phyloP scores from a whole-genome alignment of 164 flowering plant species.

The Echeveria elegans region DNA sequence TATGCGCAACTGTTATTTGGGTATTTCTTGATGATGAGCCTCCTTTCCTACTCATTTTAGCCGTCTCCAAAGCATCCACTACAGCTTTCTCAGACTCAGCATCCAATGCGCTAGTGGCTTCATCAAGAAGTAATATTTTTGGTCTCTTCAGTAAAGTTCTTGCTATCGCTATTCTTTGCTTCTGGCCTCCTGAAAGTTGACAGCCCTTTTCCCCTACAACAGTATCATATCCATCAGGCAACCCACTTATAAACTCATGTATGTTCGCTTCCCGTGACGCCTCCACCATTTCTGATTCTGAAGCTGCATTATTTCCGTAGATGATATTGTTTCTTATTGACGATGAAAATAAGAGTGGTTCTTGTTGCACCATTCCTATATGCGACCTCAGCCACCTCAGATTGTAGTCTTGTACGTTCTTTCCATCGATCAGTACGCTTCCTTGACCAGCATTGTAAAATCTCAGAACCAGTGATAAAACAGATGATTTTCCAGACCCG shows the following conservation, averaged over 20 bases:
- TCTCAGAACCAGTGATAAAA: constrained; percentile 49
- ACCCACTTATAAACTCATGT: constrained; percentile 48
- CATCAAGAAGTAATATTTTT: constrained; percentile 53
- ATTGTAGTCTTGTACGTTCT: constrained; percentile 35
- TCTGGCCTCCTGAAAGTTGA: constrained; percentile 74
- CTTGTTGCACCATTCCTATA: constrained; percentile 67
- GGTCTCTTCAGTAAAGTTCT: constrained; percentile 60
- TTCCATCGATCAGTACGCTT: constrained; percentile 39
- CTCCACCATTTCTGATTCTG: constrained; percentile 49
- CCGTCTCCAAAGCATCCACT: constrained; percentile 34
- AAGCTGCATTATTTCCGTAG: constrained; percentile 46
- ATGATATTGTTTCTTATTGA: constrained; percentile 57
- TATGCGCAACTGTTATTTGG: constrained; percentile 57
- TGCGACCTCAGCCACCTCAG: constrained; percentile 51
- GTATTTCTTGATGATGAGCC: constrained; percentile 24
- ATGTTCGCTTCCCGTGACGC: constrained; percentile 45
- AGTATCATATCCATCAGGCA: constrained; percentile 56
- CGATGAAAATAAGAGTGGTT: constrained; percentile 67
- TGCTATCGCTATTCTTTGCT: constrained; percentile 70
- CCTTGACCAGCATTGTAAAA: constrained; percentile 55
- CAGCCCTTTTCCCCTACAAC: constrained; percentile 61
- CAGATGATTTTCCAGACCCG: constrained; percentile 70
- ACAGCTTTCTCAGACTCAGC: constrained; percentile 49
- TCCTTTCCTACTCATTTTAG: constrained; percentile 13
- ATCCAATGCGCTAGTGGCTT: constrained; percentile 77